Base-by-base conservation (phyloP, 1,139 yeast genomes). In the Geotrichum restrictum region DNA sequence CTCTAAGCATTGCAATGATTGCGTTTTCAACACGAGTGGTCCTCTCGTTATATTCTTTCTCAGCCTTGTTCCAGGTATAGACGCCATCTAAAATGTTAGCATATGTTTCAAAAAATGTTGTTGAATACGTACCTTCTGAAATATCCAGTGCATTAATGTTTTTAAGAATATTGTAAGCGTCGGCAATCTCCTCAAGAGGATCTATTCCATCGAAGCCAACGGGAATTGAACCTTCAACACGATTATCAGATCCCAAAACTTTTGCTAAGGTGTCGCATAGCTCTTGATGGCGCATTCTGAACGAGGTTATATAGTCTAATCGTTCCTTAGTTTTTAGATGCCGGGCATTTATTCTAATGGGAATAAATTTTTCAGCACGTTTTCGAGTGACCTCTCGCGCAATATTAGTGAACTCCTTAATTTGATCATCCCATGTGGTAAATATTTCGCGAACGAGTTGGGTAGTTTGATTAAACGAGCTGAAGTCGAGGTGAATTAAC, bases 321-420 rank as follows among this genome's bases (percentile, higher is more conserved):
- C 82, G 70, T 1, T 76, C 78, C 57, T 74, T 75, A 7, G 85
- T 62, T 16, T 65, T 67, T 0, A 64, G 63, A 29, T 83, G 80
- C 1, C 72, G 66, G 18, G 81, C 77, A 34, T 74, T 72, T 14
- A 88, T 74, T 57, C 83, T 78, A 16, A 88, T 79, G 27, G 84
- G 77, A 32, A 85, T 77, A 64, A 85, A 85, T 58, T 82, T 83
- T 54, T 87, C 95, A 14, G 82, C 80, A 45, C 95, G 72, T 63
- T 83, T 87, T 56, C 97, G 74, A 36, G 86, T 73, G 11, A 86
- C 69, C 59, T 89, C 97, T 58, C 98, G 76, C 0, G 88, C 78
- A 47, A 86, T 66, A 52, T 73, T 76, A 52, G 74, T 79, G 68
- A 80, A 84, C 65, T 72, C 85, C 65, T 74, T 80, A 56, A 72